These are phyloP conservation scores for Rheum nobile DNA, from an alignment of 148 eudicot genomes.

Conservation along the genomic window DNA sequence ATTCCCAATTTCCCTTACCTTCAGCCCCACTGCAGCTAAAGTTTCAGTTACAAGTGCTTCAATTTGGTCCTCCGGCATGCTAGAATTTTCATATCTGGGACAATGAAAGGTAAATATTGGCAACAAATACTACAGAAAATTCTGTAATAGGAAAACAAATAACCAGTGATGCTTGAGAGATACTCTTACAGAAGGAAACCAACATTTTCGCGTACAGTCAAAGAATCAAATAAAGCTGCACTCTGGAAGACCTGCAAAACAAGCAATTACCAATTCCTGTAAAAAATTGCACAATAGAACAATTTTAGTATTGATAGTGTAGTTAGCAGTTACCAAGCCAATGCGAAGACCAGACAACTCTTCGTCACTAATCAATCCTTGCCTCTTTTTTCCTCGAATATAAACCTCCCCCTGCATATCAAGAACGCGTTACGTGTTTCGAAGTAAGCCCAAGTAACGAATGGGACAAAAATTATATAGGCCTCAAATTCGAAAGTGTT, in stretches of 20 bases:
- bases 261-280: neutral
- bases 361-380: constrained; percentile 83
- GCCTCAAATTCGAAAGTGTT: neutral
- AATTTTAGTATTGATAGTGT: neutral
- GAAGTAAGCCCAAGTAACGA: neutral
- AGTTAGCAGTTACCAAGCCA: constrained; percentile 51
- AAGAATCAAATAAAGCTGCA: constrained; percentile 89
- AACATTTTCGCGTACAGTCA: constrained; percentile 94
- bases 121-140: neutral
- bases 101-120: neutral
- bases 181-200: constrained; percentile 86
- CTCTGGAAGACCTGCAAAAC: constrained; percentile 81
- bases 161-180: neutral
- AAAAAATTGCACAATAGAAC: neutral
- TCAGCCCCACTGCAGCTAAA: constrained; percentile 84
- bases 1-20: constrained; percentile 24
- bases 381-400: constrained; percentile 66
- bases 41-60: constrained; percentile 69
- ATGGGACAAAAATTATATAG: neutral
- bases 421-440: neutral
- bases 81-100: constrained; percentile 74
- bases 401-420: constrained; percentile 69
- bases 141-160: neutral
- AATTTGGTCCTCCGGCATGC: constrained; percentile 71
- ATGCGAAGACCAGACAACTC: constrained; percentile 91